Conservation (phyloP, 495 filamentous ascomycete genomes). For the Cercophora sp. region DNA sequence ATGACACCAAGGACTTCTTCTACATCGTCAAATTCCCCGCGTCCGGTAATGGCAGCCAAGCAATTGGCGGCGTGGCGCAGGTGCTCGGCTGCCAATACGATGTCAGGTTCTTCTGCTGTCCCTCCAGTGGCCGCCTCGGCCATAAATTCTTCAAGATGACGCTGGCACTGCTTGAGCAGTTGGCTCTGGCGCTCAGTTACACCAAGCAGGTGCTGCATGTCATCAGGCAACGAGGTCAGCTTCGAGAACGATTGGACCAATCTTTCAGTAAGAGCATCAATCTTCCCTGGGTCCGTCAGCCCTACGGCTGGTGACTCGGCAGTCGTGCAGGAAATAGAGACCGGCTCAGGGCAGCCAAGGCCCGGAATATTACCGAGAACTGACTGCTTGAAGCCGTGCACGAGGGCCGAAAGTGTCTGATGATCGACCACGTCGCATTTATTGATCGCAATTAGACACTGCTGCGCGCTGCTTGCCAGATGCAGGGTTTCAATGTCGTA, state of each 20-base stretch:
- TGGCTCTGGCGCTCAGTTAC: conserved; percentile 86
- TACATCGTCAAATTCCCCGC: conserved; percentile 83
- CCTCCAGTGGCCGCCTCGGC: conserved; percentile 30
- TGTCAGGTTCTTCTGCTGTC: conserved; percentile 43
- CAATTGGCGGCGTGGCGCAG: conserved; percentile 76
- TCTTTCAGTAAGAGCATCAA: conserved; percentile 63
- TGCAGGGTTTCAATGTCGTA: conserved; percentile 47
- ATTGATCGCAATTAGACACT: conserved; percentile 72
- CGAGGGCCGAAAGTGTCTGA: conserved; percentile 22
- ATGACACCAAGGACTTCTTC: conserved; percentile 96
- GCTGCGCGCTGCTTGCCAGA: conserved; percentile 50
- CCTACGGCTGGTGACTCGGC: conserved; percentile 21
- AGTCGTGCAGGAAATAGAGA: conserved; percentile 66
- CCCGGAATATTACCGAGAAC: conserved; percentile 30
- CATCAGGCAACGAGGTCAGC: conserved; percentile 61
- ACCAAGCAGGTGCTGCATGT: conserved; percentile 76
- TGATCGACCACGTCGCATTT: conserved; percentile 64
- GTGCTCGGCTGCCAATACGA: conserved; percentile 92
- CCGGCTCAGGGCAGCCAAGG: conserved; percentile 19
- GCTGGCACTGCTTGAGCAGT: conserved; percentile 67
- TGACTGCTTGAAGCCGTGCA: conserved; percentile 29
- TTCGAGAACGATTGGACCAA: conserved; percentile 64
- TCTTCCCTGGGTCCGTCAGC: conserved; percentile 56
- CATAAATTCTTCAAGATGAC: conserved; percentile 68
- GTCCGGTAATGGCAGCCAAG: conserved; percentile 81